These are phyloP conservation scores for Jaltomata sinuosa DNA, from an alignment of 257 asterid genomes.

Conservation along the genomic window DNA sequence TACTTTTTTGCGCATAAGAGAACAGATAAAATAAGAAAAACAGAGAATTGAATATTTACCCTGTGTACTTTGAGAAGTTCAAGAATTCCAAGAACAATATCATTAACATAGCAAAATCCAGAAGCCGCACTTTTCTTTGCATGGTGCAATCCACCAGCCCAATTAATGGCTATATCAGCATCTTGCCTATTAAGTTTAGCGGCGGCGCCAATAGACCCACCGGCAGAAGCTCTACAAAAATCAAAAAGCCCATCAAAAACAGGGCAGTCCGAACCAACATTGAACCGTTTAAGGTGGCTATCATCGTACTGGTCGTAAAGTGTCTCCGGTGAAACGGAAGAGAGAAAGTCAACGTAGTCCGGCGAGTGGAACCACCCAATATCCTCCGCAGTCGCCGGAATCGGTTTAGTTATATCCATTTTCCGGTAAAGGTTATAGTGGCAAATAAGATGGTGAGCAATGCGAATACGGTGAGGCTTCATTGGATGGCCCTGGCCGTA, in stretches of 20 bases:
- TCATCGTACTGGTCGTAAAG: conserved; percentile 28
- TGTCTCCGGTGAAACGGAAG: conserved; percentile 47
- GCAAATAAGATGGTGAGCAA: conserved; percentile 68
- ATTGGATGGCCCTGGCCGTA: conserved; percentile 78
- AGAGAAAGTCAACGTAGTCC: conserved; percentile 62
- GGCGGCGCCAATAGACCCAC: conserved; percentile 84
- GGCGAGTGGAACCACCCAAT: conserved; percentile 56
- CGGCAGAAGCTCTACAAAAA: conserved; percentile 76
- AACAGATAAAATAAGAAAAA: not conserved
- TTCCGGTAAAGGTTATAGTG: conserved; percentile 58
- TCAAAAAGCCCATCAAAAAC: conserved; percentile 50
- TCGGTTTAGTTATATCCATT: conserved; percentile 60
- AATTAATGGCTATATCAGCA: conserved; percentile 82
- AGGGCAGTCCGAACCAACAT: conserved; percentile 65
- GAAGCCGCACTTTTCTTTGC: conserved; percentile 84
- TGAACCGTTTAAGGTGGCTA: conserved; percentile 51
- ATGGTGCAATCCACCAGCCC: conserved; percentile 94
- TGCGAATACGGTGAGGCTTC: conserved; percentile 79
- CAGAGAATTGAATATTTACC: conserved; percentile 18
- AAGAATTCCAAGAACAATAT: conserved; percentile 69
- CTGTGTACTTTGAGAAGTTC: conserved; percentile 68
- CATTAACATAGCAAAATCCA: conserved; percentile 78
- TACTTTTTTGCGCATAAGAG: too few relatives aligned
- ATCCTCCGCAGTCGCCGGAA: conserved; percentile 43
- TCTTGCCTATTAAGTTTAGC: conserved; percentile 58